Conservation (phyloP, 1,139 yeast genomes). For the Candida mesenterica region DNA sequence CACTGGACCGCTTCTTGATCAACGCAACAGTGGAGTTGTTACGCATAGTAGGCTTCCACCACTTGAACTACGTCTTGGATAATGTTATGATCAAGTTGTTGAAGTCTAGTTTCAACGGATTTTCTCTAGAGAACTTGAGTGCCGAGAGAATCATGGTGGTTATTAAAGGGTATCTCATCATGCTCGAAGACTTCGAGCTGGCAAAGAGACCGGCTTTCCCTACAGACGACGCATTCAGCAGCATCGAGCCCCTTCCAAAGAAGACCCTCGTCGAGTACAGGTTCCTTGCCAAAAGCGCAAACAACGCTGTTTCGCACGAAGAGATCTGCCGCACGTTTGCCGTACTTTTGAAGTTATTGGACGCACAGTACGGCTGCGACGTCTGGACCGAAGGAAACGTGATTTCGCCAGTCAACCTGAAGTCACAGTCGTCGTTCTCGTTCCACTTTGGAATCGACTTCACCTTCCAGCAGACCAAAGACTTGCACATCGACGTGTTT, state of each 20-base stretch:
- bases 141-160: slow-evolving; percentile 74
- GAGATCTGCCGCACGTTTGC: slow-evolving; percentile 70
- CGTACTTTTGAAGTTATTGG: slow-evolving; percentile 56
- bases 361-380: slow-evolving; percentile 56
- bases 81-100: slow-evolving; percentile 66
- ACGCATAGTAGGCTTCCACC: slow-evolving; percentile 74
- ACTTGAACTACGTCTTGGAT: slow-evolving; percentile 76
- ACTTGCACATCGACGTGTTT: slow-evolving; percentile 58
- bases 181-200: slow-evolving; percentile 58
- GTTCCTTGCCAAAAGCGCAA: slow-evolving; percentile 42
- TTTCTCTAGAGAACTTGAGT: slow-evolving; percentile 55
- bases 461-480: slow-evolving; percentile 29
- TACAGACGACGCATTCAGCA: slow-evolving; percentile 49
- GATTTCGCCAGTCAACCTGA: slow-evolving; percentile 9
- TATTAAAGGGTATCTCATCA: slow-evolving; percentile 65
- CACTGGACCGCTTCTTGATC: slow-evolving; percentile 59
- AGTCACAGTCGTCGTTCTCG: slow-evolving; percentile 28
- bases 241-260: slow-evolving; percentile 10
- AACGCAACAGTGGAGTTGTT: slow-evolving; percentile 69
- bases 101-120: slow-evolving; percentile 54
- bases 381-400: slow-evolving; percentile 22
- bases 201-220: slow-evolving; percentile 76
- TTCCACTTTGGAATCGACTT: slow-evolving; percentile 53
- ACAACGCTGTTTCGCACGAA: slow-evolving; percentile 62
- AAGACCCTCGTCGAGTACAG: slow-evolving; percentile 24